A percentile compares a stretch with the other conserved stretches of the same genome.
These are phyloP conservation scores for Lipomyces orientalis DNA, from an alignment of 805 yeast genomes.

Conservation along the genomic window DNA sequence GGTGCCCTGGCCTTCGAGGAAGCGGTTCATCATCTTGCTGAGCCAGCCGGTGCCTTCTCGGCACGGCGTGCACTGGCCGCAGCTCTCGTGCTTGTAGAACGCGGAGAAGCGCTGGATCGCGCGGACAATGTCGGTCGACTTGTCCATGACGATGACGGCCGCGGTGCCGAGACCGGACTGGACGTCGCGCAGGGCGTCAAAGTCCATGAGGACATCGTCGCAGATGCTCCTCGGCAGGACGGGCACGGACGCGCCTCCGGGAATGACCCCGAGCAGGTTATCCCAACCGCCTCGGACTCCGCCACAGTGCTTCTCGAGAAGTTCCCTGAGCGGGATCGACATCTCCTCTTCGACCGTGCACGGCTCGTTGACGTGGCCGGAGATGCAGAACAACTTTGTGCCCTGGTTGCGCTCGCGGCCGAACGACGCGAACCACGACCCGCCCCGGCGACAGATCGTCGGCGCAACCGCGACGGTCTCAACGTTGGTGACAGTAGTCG, in stretches of 20 bases:
- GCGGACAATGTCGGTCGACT: slow-evolving; percentile 80
- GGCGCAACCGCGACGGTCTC: slow-evolving; percentile 92
- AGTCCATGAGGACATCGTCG: slow-evolving; percentile 80
- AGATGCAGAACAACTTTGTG: slow-evolving; percentile 81
- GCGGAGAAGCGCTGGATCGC: slow-evolving; percentile 85
- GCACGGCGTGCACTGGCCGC: slow-evolving; percentile 95
- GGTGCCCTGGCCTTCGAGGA: slow-evolving; percentile 77
- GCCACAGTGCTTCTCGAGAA: slow-evolving; percentile 87
- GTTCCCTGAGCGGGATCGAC: slow-evolving; percentile 84
- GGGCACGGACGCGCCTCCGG: slow-evolving; percentile 91
- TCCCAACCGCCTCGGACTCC: slow-evolving; percentile 95
- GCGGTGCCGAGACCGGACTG: slow-evolving; percentile 93
- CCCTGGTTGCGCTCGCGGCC: slow-evolving; percentile 88
- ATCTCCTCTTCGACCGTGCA: slow-evolving; percentile 93
- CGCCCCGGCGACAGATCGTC: slow-evolving; percentile 86
- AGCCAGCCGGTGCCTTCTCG: slow-evolving; percentile 93
- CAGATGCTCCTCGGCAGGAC: slow-evolving; percentile 71
- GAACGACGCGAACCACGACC: slow-evolving; percentile 81
- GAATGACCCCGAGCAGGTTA: slow-evolving; percentile 82
- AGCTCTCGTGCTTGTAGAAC: slow-evolving; percentile 89
- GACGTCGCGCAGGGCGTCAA: slow-evolving; percentile 80
- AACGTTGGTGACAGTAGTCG: slow-evolving; percentile 88
- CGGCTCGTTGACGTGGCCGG: slow-evolving; percentile 91
- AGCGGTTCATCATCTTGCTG: slow-evolving; percentile 81
- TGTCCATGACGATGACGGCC: slow-evolving; percentile 90